A percentile compares a stretch with the other conserved stretches of the same genome.
phyloP scores from a whole-genome alignment of 306 rosid genomes.

The Begonia peltatifolia region DNA sequence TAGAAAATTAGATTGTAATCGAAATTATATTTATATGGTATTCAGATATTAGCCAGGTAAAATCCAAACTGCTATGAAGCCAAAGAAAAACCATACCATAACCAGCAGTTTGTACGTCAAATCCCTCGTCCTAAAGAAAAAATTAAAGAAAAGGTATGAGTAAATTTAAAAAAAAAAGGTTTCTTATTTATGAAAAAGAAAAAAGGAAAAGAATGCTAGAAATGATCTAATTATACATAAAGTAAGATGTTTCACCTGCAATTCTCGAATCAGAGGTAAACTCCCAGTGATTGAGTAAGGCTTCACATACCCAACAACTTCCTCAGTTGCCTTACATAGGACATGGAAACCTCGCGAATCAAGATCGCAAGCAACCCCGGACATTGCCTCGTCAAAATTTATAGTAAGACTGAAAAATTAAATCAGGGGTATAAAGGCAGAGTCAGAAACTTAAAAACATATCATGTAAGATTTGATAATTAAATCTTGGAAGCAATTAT shows the following conservation, averaged over 20 bases:
- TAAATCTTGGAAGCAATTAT: too few species aligned
- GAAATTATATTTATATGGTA: too few species aligned
- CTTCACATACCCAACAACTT: slow-evolving; percentile 75
- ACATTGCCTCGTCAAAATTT: slow-evolving; percentile 44
- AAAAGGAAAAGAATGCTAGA: slow-evolving; percentile 1
- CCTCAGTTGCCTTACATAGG: slow-evolving; percentile 86
- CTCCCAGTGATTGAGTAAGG: slow-evolving; percentile 90
- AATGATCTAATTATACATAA: neutral
- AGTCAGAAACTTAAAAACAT: too few species aligned
- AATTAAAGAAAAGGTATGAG: neutral
- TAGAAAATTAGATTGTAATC: too few species aligned
- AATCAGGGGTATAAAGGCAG: too few species aligned
- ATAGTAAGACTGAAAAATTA: slow-evolving; percentile 43
- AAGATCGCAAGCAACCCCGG: slow-evolving; percentile 90
- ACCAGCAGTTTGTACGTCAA: slow-evolving; percentile 84
- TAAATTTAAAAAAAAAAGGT: neutral
- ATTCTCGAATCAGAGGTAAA: slow-evolving; percentile 83
- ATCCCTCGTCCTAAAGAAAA: slow-evolving; percentile 65
- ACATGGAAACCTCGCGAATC: slow-evolving; percentile 71
- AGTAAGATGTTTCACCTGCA: slow-evolving; percentile 38
- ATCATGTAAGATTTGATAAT: too few species aligned
- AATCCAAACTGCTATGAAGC: neutral
- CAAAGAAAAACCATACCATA: slow-evolving; percentile 43
- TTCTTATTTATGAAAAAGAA: neutral
- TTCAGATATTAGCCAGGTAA: too few species aligned